A percentile compares a stretch with the other conserved stretches of the same genome.
Evolutionary conservation across 352 stramenopile genomes (phyloP).

Genomic region (Globisporangium heterothallicum): DNA sequence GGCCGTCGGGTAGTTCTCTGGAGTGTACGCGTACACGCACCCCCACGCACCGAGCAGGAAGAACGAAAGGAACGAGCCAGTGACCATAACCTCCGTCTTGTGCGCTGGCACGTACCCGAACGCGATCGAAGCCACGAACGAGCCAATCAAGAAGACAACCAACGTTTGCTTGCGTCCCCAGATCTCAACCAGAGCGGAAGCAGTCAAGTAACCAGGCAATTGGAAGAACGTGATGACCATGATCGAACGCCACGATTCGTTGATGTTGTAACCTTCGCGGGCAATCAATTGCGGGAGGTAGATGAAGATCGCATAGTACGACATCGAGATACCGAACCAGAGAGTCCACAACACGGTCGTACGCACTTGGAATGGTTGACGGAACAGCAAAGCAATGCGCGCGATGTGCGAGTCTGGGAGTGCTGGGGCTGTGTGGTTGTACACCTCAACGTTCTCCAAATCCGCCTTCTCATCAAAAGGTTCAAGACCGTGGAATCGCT

Average conservation of each 20-base stretch:
- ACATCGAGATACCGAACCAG: conserved; percentile 61
- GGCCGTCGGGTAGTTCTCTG: conserved; percentile 64
- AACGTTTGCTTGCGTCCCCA: conserved; percentile 47
- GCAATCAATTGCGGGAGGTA: conserved; percentile 44
- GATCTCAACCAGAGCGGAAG: conserved; percentile 40
- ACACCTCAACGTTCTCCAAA: conserved; percentile 15
- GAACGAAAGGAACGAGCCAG: conserved; percentile 45
- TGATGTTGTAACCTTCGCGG: conserved; percentile 55
- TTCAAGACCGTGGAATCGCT: conserved; percentile 36
- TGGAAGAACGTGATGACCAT: conserved; percentile 57
- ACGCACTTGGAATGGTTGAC: conserved; percentile 37
- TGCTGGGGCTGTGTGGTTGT: conserved; percentile 3
- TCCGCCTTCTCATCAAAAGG: conserved; percentile 33
- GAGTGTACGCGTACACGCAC: conserved; percentile 66
- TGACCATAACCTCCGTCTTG: conserved; percentile 31
- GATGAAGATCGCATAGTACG: conserved; percentile 67
- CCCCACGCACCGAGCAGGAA: conserved; percentile 66
- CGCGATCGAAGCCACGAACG: conserved; percentile 42
- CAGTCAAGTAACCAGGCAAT: conserved; percentile 50
- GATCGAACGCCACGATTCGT: conserved; percentile 40
- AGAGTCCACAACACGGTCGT: conserved; percentile 60
- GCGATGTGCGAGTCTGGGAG: conserved; percentile 37
- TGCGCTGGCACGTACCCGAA: conserved; percentile 49
- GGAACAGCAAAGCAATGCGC: conserved; percentile 47
- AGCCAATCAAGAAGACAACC: conserved; percentile 37